phyloP scores from a whole-genome alignment of 106 monocot species.

The Dioscorea alata region DNA sequence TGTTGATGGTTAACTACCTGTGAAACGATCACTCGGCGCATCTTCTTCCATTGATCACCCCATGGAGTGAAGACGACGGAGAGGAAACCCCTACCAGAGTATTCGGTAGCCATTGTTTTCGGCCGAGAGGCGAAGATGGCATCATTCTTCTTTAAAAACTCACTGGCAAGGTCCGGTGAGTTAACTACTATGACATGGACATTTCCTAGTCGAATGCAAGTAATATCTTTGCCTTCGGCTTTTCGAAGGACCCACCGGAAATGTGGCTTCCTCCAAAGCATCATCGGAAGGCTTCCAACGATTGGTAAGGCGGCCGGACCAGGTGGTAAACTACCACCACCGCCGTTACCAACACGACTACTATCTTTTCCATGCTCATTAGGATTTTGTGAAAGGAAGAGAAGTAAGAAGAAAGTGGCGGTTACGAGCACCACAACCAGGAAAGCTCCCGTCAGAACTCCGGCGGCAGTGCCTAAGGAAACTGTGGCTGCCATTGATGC shows the following conservation, averaged over 20 bases:
- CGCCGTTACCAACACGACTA: no score
- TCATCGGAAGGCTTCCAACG: conserved; percentile 15
- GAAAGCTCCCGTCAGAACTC: no score
- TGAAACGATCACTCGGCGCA: conserved; percentile 31
- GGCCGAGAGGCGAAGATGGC: conserved; percentile 30
- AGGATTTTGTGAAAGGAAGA: no score
- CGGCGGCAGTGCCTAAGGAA: no score
- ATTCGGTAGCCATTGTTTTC: conserved; percentile 14
- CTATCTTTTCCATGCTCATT: no score
- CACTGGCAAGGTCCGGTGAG: conserved; percentile 27
- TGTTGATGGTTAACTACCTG: conserved; percentile 21
- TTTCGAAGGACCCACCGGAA: conserved; percentile 30
- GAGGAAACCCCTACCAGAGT: conserved; percentile 12
- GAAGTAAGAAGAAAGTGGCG: no score
- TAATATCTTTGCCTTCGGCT: conserved; percentile 19
- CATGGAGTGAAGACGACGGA: conserved; percentile 9
- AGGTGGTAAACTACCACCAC: conserved; percentile 8
- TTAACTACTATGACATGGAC: conserved; percentile 23
- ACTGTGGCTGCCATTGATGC: no score
- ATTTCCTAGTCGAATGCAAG: conserved; percentile 24
- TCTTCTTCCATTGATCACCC: conserved; percentile 65
- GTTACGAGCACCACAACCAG: no score
- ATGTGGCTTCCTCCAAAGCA: conserved; percentile 22
- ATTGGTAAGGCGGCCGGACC: conserved; percentile 23
- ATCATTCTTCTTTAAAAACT: conserved; percentile 31